Conservation (phyloP, 352 stramenopile species). For the Albugo laibachii region DNA sequence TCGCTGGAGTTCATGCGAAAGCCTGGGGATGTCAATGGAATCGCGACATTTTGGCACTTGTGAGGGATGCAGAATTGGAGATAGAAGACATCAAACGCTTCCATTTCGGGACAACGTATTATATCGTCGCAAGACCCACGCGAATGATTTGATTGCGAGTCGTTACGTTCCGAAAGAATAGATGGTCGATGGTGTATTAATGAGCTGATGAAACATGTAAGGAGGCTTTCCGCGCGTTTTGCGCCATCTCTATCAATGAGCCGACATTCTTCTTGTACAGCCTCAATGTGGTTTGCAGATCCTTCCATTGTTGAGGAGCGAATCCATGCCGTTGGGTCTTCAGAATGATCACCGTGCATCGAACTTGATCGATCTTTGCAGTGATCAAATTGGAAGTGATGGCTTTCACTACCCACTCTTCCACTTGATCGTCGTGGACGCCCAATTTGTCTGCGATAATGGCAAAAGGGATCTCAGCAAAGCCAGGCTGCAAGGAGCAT, state of each 20-base stretch:
- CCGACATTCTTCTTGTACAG: slow-evolving; percentile 88
- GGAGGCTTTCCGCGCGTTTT: slow-evolving; percentile 42
- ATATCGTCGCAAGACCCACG: slow-evolving; percentile 47
- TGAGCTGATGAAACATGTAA: slow-evolving; percentile 23
- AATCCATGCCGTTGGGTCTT: slow-evolving; percentile 64
- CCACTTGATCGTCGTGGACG: slow-evolving; percentile 71
- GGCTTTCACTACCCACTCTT: slow-evolving; percentile 87
- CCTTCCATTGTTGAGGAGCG: slow-evolving; percentile 77
- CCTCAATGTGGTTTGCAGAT: slow-evolving; percentile 74
- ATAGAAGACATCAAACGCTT: slow-evolving; percentile 76
- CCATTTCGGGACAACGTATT: slow-evolving; percentile 93
- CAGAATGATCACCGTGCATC: slow-evolving; percentile 76
- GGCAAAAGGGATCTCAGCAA: slow-evolving; percentile 83
- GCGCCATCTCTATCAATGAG: slow-evolving; percentile 72
- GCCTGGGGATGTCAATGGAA: slow-evolving; percentile 96
- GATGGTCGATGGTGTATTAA: slow-evolving; percentile 5
- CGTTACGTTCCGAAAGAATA: neutral
- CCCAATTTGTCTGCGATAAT: slow-evolving; percentile 68
- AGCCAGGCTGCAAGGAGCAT: slow-evolving; percentile 77
- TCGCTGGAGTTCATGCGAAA: slow-evolving; percentile 79
- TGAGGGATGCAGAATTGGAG: slow-evolving; percentile 65
- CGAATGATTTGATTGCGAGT: neutral
- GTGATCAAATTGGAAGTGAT: slow-evolving; percentile 81
- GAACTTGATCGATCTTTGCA: slow-evolving; percentile 91
- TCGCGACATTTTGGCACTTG: slow-evolving; percentile 81